A percentile compares a stretch with the other conserved stretches of the same genome.
phyloP scores from a whole-genome alignment of 441 rosid species.

The Jatropha multifida region DNA sequence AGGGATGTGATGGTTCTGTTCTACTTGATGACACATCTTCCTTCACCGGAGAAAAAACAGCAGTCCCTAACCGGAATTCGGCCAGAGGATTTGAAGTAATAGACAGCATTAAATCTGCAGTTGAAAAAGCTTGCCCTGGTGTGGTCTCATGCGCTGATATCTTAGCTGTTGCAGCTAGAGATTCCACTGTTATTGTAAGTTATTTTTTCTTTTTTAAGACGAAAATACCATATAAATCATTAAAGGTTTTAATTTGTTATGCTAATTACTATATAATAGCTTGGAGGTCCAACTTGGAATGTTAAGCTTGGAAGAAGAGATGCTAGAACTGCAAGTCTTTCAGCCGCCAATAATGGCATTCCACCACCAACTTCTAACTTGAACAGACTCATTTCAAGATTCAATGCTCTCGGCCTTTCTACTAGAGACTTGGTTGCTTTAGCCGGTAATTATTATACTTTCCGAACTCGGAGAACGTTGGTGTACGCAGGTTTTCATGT shows the following conservation, averaged over 20 bases:
- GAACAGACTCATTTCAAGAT: constrained; percentile 54
- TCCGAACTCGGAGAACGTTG: too few relatives aligned
- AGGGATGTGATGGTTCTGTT: constrained; percentile 96
- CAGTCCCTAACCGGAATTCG: constrained; percentile 63
- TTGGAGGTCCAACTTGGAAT: constrained; percentile 74
- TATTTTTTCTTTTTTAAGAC: not conserved
- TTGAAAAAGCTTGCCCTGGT: constrained; percentile 81
- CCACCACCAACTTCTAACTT: constrained; percentile 72
- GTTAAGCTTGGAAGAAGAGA: constrained; percentile 91
- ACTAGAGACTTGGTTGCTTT: constrained; percentile 78
- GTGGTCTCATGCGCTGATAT: constrained; percentile 95
- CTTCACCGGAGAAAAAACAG: constrained; percentile 87
- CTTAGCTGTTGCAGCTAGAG: constrained; percentile 74
- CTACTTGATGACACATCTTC: constrained; percentile 80
- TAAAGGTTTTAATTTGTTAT: not conserved
- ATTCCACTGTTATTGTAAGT: constrained; percentile 64
- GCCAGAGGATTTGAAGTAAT: constrained; percentile 77
- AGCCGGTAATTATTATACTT: constrained; percentile 40
- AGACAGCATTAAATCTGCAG: constrained; percentile 71
- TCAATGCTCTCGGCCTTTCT: constrained; percentile 72
- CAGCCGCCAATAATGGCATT: constrained; percentile 69
- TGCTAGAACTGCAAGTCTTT: constrained; percentile 66
- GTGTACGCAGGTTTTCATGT: too few relatives aligned
- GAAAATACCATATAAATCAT: not conserved
- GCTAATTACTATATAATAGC: constrained; percentile 32